Base-by-base conservation (phyloP, 2,329 filamentous ascomycete genomes). In the Dothistroma pini region DNA sequence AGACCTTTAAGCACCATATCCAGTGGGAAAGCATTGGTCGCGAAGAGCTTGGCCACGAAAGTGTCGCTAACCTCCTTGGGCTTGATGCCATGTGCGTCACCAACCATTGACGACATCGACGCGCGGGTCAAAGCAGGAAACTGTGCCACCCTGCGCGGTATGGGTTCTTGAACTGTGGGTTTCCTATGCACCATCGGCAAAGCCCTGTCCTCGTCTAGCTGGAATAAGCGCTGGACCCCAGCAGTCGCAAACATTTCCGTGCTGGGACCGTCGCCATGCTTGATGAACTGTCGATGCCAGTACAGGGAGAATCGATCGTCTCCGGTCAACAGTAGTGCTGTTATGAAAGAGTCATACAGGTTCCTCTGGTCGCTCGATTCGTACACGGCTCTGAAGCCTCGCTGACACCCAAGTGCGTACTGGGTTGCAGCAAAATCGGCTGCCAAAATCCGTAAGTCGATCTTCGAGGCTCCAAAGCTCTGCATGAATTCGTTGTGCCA, bases 1-100 rank as follows among this genome's bases (percentile, higher is more conserved):
- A 95, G 78, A 7, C 89, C 82, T 35, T 84, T 84, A 58, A 96
- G 85, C 29, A 91, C 85, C 66, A 88, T 84, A 59, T 93, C 86
- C 10, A 92, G 79, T 0, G 87, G 84, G 22, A 95, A 82, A 74
- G 90, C 89, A 60, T 81, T 87, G 1, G 87, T 89, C 10, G 92
- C 92, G 72, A 96, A 93, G 78, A 91, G 86, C 64, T 87, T 84
- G n/a, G 92, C 89, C 19, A 89, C 88, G 32, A 96, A 82, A 0
- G 79, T 76, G 72, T 95, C 90, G 69, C 84, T 88, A 52, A 81
- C 74, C 44, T 76, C 72, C 41, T 80, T 78, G n/a, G 76, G 75
- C 34, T 75, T 76, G 57, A 77, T 76, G 31, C 79, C 70, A 58
- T 77, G 75, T 5, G 72, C 76, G 38, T 77, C 75, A 16, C 78